Percentiles rank a stretch among this genome's conserved stretches.
Evolutionary conservation across 805 yeast species (phyloP).

Genomic region (Yamadazyma laniorum): DNA sequence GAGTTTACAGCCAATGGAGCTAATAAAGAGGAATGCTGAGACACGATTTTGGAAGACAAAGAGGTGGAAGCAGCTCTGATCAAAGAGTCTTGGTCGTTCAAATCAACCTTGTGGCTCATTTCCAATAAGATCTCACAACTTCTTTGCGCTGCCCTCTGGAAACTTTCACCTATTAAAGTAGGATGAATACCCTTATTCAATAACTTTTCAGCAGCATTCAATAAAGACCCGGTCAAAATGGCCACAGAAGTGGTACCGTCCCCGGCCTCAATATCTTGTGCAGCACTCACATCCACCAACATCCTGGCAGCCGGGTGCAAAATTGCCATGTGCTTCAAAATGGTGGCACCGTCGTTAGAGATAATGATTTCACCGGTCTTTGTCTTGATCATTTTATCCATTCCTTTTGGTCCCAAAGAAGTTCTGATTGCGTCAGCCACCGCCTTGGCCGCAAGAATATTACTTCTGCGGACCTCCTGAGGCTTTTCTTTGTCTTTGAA

Average conservation of each 20-base stretch:
- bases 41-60: conserved; percentile 88
- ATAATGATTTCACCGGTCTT: conserved; percentile 89
- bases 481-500: conserved; percentile 94
- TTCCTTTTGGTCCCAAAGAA: conserved; percentile 96
- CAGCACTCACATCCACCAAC: conserved; percentile 94
- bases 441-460: conserved; percentile 89
- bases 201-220: conserved; percentile 92
- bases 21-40: conserved; percentile 81
- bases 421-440: conserved; percentile 95
- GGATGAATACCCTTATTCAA: conserved; percentile 94
- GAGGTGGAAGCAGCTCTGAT: conserved; percentile 94
- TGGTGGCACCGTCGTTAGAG: conserved; percentile 98
- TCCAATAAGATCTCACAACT: conserved; percentile 78
- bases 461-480: conserved; percentile 85
- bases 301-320: conserved; percentile 98
- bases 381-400: conserved; percentile 99
- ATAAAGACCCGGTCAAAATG: conserved; percentile 86
- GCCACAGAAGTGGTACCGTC: conserved; percentile 99
- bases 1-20: conserved; percentile 96
- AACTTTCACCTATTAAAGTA: conserved; percentile 87
- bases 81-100: conserved; percentile 77
- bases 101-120: conserved; percentile 80
- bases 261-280: conserved; percentile 99
- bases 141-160: conserved; percentile 83
- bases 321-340: conserved; percentile 95